Conservation (phyloP, 2,329 filamentous ascomycete genomes). For the Teratosphaeria destructans region DNA sequence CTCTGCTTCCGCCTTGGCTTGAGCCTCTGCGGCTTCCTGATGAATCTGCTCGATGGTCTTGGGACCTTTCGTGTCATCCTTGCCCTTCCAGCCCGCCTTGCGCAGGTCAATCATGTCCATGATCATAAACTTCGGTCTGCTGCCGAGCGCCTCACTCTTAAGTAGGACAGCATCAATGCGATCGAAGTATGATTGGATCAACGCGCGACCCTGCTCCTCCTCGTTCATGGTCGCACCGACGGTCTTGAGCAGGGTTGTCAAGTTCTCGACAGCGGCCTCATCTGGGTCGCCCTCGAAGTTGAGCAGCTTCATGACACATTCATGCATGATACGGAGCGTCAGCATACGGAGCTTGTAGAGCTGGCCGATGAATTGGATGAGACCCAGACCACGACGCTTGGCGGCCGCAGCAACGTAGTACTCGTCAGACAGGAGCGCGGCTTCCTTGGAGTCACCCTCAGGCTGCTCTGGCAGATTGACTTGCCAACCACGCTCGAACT, state of each 20-base stretch:
- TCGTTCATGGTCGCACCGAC: constrained; percentile 80
- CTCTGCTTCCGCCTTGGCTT: constrained; percentile 68
- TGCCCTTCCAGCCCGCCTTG: constrained; percentile 66
- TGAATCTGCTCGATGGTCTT: constrained; percentile 94
- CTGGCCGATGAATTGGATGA: constrained; percentile 98
- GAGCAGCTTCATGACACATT: constrained; percentile 93
- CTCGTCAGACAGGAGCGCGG: constrained; percentile 81
- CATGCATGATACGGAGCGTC: constrained; percentile 98
- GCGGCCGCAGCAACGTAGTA: constrained; percentile 91
- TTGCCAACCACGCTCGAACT: constrained; percentile 98
- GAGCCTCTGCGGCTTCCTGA: constrained; percentile 66
- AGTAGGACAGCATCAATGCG: constrained; percentile 77
- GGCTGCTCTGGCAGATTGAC: constrained; percentile 69
- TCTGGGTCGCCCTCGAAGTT: constrained; percentile 90
- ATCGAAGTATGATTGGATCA: constrained; percentile 91
- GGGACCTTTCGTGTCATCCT: constrained; percentile 92
- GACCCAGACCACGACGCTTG: constrained; percentile 91
- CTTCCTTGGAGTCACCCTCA: constrained; percentile 54
- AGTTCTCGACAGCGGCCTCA: constrained; percentile 90
- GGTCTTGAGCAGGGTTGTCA: constrained; percentile 83
- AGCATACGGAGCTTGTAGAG: constrained; percentile 98
- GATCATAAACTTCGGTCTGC: constrained; percentile 90
- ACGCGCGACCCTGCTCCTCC: constrained; percentile 64
- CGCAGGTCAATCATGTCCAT: constrained; percentile 88
- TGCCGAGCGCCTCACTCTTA: constrained; percentile 62